These are phyloP conservation scores for Auriscalpium microsporum DNA, from an alignment of 768 basidiomycete genomes.

Conservation along the genomic window DNA sequence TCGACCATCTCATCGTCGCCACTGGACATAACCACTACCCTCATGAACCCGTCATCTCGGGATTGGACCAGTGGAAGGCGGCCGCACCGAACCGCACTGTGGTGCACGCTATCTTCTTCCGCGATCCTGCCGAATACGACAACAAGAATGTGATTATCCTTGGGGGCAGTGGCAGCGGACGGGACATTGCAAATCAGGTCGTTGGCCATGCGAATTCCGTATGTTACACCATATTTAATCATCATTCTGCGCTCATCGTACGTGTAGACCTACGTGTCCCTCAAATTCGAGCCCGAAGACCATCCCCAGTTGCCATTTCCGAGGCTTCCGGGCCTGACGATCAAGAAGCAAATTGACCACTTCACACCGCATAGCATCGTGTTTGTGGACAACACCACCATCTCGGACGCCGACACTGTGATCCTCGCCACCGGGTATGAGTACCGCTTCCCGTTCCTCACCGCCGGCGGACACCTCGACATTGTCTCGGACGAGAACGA, in stretches of 20 bases:
- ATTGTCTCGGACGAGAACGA: conserved; percentile 1
- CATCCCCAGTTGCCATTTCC: conserved; percentile 7
- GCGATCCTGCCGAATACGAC: conserved; percentile 34
- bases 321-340: not conserved
- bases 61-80: conserved; percentile 42
- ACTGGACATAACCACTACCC: conserved; percentile 50
- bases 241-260: conserved; percentile 30
- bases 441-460: conserved; percentile 41
- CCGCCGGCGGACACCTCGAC: conserved; percentile 15
- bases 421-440: conserved; percentile 52
- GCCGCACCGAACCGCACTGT: conserved; percentile 29
- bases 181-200: conserved; percentile 39
- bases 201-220: conserved; percentile 34
- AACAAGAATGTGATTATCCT: conserved; percentile 40
- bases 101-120: conserved; percentile 46
- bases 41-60: conserved; percentile 35
- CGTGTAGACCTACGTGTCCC: conserved; percentile 34
- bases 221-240: conserved; percentile 19
- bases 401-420: conserved; percentile 35
- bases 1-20: conserved; percentile 49
- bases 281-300: conserved; percentile 25
- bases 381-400: conserved; percentile 37
- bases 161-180: conserved; percentile 38
- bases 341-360: conserved; percentile 38
- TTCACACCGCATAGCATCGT: conserved; percentile 37